Conservation (phyloP, 2,329 filamentous ascomycete species). For the Chlorencoelia australis region DNA sequence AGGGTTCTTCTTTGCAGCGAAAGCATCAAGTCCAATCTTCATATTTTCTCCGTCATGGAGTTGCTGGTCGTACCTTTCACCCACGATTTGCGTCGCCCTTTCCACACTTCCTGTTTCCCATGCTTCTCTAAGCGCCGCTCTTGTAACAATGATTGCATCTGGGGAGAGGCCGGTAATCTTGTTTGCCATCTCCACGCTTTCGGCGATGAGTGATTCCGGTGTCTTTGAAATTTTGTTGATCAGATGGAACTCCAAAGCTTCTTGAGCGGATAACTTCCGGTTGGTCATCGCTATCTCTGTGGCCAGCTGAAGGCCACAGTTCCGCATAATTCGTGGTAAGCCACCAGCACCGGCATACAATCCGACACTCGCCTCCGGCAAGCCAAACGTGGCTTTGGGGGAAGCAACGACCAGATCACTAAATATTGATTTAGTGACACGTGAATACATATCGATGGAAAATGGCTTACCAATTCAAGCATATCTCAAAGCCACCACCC, state of each 20-base stretch:
- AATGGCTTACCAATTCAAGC: slow-evolving; percentile 37
- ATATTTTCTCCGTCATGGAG: slow-evolving; percentile 61
- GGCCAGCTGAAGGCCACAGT: slow-evolving; percentile 55
- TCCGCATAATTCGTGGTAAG: slow-evolving; percentile 54
- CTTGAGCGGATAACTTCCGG: slow-evolving; percentile 45
- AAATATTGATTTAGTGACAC: slow-evolving; percentile 8
- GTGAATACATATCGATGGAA: background rate
- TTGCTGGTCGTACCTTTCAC: slow-evolving; percentile 41
- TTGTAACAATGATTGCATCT: slow-evolving; percentile 62
- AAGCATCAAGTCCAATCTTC: slow-evolving; percentile 62
- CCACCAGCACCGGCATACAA: slow-evolving; percentile 64
- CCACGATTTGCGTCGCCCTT: slow-evolving; percentile 47
- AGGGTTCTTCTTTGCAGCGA: slow-evolving; percentile 64
- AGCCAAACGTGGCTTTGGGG: slow-evolving; percentile 49
- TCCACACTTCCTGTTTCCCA: slow-evolving; percentile 56
- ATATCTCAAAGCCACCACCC: slow-evolving; percentile 69
- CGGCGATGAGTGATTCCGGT: slow-evolving; percentile 36
- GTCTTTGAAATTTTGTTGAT: slow-evolving; percentile 52
- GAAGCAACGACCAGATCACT: slow-evolving; percentile 61
- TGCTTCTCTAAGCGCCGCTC: slow-evolving; percentile 58
- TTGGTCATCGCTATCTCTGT: slow-evolving; percentile 62
- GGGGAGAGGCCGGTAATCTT: slow-evolving; percentile 57
- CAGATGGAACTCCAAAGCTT: slow-evolving; percentile 54
- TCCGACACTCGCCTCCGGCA: slow-evolving; percentile 62
- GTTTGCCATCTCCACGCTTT: slow-evolving; percentile 50